These are phyloP conservation scores for Spirogloea muscicola DNA, from an alignment of 139 green algal genomes.

Conservation along the genomic window DNA sequence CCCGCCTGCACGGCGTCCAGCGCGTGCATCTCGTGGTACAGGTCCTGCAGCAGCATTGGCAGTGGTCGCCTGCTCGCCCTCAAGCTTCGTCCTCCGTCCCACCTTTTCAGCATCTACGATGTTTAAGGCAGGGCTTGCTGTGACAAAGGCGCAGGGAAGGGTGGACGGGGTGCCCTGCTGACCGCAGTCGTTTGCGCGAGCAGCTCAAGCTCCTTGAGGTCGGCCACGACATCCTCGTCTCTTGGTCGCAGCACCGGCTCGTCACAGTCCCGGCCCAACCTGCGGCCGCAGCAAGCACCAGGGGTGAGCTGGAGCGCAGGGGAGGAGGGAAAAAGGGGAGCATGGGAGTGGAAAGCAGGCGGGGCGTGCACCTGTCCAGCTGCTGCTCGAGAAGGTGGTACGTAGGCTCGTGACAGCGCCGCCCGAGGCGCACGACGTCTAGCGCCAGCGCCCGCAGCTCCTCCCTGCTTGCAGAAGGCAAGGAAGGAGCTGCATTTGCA, in stretches of 20 bases:
- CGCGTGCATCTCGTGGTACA: conserved; percentile 31
- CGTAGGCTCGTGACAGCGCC: conserved; percentile 1
- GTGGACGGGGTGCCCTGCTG: neutral
- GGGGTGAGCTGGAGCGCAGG: too few species aligned
- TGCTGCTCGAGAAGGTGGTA: neutral
- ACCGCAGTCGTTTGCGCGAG: conserved; percentile 22
- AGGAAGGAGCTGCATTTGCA: neutral
- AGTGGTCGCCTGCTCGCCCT: neutral
- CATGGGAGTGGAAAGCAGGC: too few species aligned
- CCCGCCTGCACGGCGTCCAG: conserved; percentile 10
- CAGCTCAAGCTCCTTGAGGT: conserved; percentile 13
- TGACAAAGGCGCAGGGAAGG: neutral
- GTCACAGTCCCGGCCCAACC: too few species aligned
- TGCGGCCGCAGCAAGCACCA: too few species aligned
- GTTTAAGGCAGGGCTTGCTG: neutral
- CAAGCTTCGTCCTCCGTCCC: neutral
- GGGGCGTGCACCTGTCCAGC: conserved; percentile 5
- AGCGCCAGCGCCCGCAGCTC: conserved; percentile 22
- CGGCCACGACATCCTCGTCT: conserved; percentile 7
- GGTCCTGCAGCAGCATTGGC: conserved; percentile 3
- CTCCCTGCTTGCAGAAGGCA: neutral
- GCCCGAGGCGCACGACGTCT: conserved; percentile 32
- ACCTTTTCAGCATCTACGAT: neutral
- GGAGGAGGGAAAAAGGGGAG: too few species aligned
- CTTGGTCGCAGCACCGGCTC: too few species aligned